phyloP scores from a whole-genome alignment of 306 rosid genomes.

The Citrullus colocynthis region DNA sequence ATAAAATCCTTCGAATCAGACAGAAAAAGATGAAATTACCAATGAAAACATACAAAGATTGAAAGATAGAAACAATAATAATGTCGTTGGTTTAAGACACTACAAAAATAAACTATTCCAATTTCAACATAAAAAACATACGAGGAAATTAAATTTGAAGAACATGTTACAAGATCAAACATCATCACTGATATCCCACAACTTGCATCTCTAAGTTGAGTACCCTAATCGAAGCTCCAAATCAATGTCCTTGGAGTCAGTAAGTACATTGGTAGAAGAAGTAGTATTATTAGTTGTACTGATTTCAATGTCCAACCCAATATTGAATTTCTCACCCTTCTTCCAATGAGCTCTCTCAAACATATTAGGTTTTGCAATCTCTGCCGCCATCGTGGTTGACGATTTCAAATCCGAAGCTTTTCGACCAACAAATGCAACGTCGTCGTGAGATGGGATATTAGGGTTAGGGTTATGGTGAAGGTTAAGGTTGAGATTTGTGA shows the following conservation, averaged over 20 bases:
- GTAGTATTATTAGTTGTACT: constrained; percentile 4
- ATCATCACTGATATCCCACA: neutral
- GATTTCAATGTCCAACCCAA: constrained; percentile 54
- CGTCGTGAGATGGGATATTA: constrained; percentile 14
- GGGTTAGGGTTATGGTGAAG: constrained; percentile 32
- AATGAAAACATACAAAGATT: neutral
- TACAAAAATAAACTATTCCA: neutral
- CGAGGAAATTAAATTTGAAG: neutral
- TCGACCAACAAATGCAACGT: neutral
- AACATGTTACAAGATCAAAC: neutral
- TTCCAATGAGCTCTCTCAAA: neutral
- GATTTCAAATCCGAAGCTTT: constrained; percentile 15
- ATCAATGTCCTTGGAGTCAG: constrained; percentile 49
- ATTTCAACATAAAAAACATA: neutral
- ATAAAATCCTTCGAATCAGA: neutral
- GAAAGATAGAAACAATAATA: neutral
- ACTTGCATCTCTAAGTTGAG: neutral
- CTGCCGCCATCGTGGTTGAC: neutral
- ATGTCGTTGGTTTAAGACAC: neutral
- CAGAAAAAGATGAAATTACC: neutral
- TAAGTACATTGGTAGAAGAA: constrained; percentile 3
- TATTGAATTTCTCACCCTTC: neutral
- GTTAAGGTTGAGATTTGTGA: constrained; percentile 25
- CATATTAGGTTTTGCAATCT: constrained; percentile 18
- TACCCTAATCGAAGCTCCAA: constrained; percentile 90